Conservation (phyloP, 768 basidiomycete genomes). For the Russula griseocarnosa region DNA sequence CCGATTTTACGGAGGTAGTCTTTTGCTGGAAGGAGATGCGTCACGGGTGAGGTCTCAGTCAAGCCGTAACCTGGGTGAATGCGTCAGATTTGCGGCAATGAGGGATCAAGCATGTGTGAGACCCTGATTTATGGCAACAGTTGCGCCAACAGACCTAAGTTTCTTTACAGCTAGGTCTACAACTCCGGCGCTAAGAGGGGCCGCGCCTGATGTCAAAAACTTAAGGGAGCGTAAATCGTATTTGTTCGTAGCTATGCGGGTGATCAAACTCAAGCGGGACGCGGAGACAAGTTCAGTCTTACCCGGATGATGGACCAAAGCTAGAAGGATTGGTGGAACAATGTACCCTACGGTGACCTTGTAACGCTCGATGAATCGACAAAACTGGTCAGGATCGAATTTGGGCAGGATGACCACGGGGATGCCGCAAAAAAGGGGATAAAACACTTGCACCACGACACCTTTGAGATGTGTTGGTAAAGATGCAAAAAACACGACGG, state of each 20-base stretch:
- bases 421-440: conserved; percentile 48
- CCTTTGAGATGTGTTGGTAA: conserved; percentile 39
- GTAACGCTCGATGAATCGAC: conserved; percentile 61
- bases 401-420: conserved; percentile 57
- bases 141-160: conserved; percentile 41
- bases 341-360: conserved; percentile 54
- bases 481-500: conserved; percentile 45
- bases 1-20: conserved; percentile 52
- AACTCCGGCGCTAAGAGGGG: conserved; percentile 68
- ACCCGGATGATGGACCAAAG: conserved; percentile 67
- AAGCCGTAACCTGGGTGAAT: conserved; percentile 59
- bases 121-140: conserved; percentile 52
- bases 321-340: conserved; percentile 83
- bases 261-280: conserved; percentile 1
- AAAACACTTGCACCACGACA: conserved; percentile 57
- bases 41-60: conserved; percentile 78
- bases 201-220: conserved; percentile 68
- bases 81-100: conserved; percentile 13
- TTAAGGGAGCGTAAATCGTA: conserved; percentile 62
- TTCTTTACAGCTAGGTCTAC: conserved; percentile 45
- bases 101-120: not conserved
- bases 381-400: conserved; percentile 70
- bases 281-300: conserved; percentile 30
- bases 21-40: conserved; percentile 49
- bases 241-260: conserved; percentile 50